A percentile compares a stretch with the other conserved stretches of the same genome.
These are phyloP conservation scores for Nicotiana benthamiana DNA, from an alignment of 257 asterid genomes.

Conservation along the genomic window DNA sequence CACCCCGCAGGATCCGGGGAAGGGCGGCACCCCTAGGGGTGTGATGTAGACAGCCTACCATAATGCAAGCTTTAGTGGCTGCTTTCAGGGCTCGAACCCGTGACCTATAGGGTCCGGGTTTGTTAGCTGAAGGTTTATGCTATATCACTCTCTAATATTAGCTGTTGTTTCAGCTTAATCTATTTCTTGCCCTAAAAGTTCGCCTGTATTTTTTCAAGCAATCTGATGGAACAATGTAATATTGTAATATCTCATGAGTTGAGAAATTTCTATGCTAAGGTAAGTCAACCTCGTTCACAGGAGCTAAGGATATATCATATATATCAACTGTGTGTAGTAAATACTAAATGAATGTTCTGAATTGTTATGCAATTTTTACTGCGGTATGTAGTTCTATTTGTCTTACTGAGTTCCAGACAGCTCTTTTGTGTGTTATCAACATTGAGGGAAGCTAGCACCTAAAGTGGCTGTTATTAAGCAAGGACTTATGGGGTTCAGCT, in stretches of 20 bases:
- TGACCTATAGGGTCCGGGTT: not conserved
- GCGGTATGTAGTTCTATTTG: not conserved
- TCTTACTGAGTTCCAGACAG: not conserved
- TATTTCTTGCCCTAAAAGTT: not conserved
- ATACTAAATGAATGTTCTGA: not conserved
- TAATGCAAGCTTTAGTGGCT: no score
- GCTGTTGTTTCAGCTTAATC: not conserved
- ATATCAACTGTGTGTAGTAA: not conserved
- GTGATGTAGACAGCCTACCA: no score
- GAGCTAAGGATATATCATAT: not conserved
- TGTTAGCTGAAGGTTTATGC: not conserved
- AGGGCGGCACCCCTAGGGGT: no score
- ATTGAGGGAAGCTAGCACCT: not conserved
- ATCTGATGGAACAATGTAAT: not conserved
- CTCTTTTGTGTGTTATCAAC: not conserved
- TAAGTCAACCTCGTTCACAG: not conserved
- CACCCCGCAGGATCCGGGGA: no score
- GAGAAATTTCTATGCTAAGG: not conserved
- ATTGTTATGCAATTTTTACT: not conserved
- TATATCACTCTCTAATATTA: not conserved
- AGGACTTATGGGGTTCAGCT: not conserved
- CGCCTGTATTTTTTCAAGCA: not conserved
- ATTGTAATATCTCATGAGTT: not conserved
- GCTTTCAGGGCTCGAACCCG: no score
- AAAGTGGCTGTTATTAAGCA: not conserved